Evolutionary conservation across 805 yeast genomes (phyloP).

Genomic region (Phaffomyces antillensis): DNA sequence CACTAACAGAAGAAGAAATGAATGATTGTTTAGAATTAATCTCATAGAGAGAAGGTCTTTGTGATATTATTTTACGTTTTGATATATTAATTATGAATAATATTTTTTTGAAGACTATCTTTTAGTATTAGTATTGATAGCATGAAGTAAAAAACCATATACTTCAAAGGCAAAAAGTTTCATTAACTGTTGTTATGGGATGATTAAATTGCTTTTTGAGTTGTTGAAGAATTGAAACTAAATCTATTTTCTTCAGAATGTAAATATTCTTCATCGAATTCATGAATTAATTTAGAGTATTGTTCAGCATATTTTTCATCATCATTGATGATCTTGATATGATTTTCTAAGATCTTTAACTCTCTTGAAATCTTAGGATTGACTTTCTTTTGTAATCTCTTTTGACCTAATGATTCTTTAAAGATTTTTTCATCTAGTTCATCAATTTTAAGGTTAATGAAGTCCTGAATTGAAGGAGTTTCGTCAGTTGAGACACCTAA

Average conservation of each 20-base stretch:
- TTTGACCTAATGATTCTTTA: constrained; percentile 16
- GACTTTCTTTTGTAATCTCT: constrained; percentile 18
- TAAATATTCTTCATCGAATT: constrained; percentile 18
- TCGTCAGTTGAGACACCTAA: constrained; percentile 5
- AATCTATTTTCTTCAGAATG: constrained; percentile 12
- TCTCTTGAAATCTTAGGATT: constrained; percentile 17
- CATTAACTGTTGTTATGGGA: too few relatives aligned
- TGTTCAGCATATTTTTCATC: constrained; percentile 11
- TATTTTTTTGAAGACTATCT: not conserved
- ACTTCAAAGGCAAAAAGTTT: too few relatives aligned
- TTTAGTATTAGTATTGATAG: too few relatives aligned
- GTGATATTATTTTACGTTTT: not conserved
- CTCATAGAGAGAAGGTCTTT: too few relatives aligned
- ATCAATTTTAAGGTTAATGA: constrained; percentile 10
- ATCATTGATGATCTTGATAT: constrained; percentile 16
- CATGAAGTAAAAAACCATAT: too few relatives aligned
- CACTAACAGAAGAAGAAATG: constrained; percentile 71
- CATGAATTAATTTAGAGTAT: constrained; percentile 12
- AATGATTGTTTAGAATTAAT: constrained; percentile 24
- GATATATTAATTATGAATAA: not conserved
- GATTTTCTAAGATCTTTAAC: constrained; percentile 7
- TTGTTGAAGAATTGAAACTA: constrained; percentile 9
- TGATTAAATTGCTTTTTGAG: constrained; percentile 8
- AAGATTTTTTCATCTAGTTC: constrained; percentile 17
- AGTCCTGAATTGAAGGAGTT: constrained; percentile 5